phyloP scores from a whole-genome alignment of 1,139 yeast genomes.

The Pichia sp. region DNA sequence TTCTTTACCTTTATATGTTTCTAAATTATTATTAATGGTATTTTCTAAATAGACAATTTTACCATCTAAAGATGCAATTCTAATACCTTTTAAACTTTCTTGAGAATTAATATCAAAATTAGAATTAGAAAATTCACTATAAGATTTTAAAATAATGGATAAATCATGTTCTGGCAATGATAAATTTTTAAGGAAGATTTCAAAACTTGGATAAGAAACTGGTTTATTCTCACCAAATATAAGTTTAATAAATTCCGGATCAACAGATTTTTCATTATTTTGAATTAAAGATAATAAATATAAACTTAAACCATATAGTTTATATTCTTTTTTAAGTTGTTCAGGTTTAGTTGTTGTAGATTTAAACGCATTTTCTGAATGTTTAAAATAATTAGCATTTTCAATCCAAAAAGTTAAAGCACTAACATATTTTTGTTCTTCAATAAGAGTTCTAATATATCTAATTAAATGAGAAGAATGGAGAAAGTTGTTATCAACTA shows the following conservation, averaged over 20 bases:
- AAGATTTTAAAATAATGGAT: slow-evolving; percentile 6
- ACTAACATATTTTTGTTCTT: slow-evolving; percentile 19
- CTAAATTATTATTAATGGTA: slow-evolving; percentile 12
- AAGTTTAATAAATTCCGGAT: slow-evolving; percentile 20
- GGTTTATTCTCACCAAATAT: slow-evolving; percentile 16
- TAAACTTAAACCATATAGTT: slow-evolving; percentile 17
- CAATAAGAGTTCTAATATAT: slow-evolving; percentile 16
- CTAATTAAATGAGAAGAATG: slow-evolving; percentile 22
- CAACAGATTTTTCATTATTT: slow-evolving; percentile 14
- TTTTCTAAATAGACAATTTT: slow-evolving; percentile 16
- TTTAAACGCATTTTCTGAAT: slow-evolving; percentile 14
- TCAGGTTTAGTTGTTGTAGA: background rate
- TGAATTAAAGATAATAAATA: slow-evolving; percentile 22
- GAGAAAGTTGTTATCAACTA: slow-evolving; percentile 15
- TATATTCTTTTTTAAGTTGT: slow-evolving; percentile 8
- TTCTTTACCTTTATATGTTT: slow-evolving; percentile 11
- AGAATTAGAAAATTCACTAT: background rate
- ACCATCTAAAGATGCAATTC: slow-evolving; percentile 15
- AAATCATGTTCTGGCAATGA: too few relatives aligned
- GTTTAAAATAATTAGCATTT: slow-evolving; percentile 21
- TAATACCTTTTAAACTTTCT: slow-evolving; percentile 15
- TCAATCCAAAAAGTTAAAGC: slow-evolving; percentile 26
- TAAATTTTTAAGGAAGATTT: slow-evolving; percentile 11
- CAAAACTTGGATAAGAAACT: slow-evolving; percentile 35
- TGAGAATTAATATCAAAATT: slow-evolving; percentile 20